Percentiles rank a stretch among this genome's conserved stretches.
These are phyloP conservation scores for Vicia faba DNA, from an alignment of 306 rosid species.

Conservation along the genomic window DNA sequence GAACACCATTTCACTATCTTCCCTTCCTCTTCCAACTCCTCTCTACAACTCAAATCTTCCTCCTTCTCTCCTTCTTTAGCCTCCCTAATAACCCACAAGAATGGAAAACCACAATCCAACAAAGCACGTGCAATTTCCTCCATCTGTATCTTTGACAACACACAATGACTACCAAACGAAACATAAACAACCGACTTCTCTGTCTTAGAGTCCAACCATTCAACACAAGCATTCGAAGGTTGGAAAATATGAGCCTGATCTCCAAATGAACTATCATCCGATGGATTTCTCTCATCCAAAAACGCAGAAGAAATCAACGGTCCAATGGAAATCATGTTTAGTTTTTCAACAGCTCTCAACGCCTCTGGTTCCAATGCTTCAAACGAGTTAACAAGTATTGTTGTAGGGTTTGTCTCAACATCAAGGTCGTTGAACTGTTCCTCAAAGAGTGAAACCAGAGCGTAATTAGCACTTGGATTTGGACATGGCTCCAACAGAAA, in stretches of 20 bases:
- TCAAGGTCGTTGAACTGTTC: constrained; percentile 35
- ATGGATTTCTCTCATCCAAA: neutral
- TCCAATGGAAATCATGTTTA: constrained; percentile 49
- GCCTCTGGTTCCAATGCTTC: constrained; percentile 47
- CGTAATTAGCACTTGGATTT: neutral
- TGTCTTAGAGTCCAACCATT: constrained; percentile 56
- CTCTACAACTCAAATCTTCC: constrained; percentile 25
- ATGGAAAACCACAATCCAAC: constrained; percentile 49
- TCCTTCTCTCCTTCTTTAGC: constrained; percentile 24
- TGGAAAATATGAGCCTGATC: constrained; percentile 42
- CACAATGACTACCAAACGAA: constrained; percentile 57
- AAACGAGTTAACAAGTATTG: constrained; percentile 45
- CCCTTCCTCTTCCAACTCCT: constrained; percentile 43
- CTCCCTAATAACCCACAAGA: constrained; percentile 58
- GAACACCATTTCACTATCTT: constrained; percentile 61
- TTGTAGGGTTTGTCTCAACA: constrained; percentile 6
- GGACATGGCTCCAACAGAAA: neutral
- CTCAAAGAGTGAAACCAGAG: neutral
- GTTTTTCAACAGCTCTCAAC: constrained; percentile 20
- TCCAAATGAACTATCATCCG: constrained; percentile 39
- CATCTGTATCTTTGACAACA: constrained; percentile 40
- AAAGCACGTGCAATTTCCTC: constrained; percentile 61
- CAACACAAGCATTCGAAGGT: constrained; percentile 22
- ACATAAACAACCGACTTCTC: constrained; percentile 50
- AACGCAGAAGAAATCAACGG: constrained; percentile 53